Percentiles rank a stretch among this genome's conserved stretches.
These are phyloP conservation scores for Curvularia sp. DNA, from an alignment of 2,329 filamentous ascomycete species.

Conservation along the genomic window DNA sequence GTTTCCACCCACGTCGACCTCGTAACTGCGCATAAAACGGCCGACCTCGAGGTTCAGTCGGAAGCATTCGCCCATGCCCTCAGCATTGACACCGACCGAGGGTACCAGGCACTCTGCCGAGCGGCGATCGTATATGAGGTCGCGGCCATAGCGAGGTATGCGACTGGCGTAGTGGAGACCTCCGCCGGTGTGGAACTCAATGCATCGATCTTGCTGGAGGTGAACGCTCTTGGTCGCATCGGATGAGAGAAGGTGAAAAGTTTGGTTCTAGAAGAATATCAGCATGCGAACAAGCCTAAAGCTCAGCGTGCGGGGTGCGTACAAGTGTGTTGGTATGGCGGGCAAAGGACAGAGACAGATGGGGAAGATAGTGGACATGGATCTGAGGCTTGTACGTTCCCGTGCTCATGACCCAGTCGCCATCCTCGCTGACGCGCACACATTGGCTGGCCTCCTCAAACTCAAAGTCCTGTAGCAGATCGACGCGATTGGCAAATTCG, in stretches of 20 bases:
- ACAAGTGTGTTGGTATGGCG: constrained; percentile 84
- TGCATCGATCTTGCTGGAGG: constrained; percentile 85
- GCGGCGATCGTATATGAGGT: constrained; percentile 81
- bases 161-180: constrained; percentile 89
- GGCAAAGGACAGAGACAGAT: constrained; percentile 90
- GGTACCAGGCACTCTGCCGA: constrained; percentile 87
- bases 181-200: constrained; percentile 91
- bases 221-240: constrained; percentile 96
- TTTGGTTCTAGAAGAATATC: constrained; percentile 69
- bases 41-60: constrained; percentile 89
- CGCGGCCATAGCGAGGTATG: constrained; percentile 89
- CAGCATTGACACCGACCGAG: constrained; percentile 82
- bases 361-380: constrained; percentile 92
- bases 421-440: constrained; percentile 89
- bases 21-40: constrained; percentile 92
- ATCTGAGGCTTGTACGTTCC: constrained; percentile 69
- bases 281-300: not conserved
- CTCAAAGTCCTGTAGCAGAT: constrained; percentile 95
- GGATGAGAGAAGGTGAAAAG: constrained; percentile 83
- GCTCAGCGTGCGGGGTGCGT: not conserved
- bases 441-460: constrained; percentile 96
- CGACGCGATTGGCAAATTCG: constrained; percentile 91
- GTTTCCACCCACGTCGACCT: constrained; percentile 87
- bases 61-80: constrained; percentile 91
- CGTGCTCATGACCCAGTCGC: constrained; percentile 72